phyloP scores from a whole-genome alignment of 495 filamentous ascomycete species.

The Penicillium psychrofluorescens region DNA sequence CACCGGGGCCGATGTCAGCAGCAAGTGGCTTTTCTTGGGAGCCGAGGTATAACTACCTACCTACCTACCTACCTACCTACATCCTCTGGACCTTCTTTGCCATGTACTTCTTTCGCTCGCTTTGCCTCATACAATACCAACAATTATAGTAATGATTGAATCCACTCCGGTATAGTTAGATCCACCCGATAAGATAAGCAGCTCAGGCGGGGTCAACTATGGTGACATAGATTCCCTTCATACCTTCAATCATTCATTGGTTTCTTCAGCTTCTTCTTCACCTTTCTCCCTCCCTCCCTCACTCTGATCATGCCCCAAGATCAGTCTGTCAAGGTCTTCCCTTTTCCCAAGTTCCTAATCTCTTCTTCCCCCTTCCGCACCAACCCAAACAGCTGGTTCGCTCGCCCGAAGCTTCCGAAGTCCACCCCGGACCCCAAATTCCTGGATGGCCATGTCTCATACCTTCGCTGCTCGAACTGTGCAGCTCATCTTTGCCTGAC shows the following conservation, averaged over 20 bases:
- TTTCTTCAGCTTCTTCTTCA: background rate
- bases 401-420: constrained; percentile 7
- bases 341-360: constrained; percentile 45
- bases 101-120: background rate
- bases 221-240: too few relatives aligned
- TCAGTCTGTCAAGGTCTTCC: constrained; percentile 1
- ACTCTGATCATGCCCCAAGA: constrained; percentile 11
- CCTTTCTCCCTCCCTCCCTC: background rate
- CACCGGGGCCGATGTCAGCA: constrained; percentile 47
- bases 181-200: too few relatives aligned
- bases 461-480: constrained; percentile 68
- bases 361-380: constrained; percentile 42
- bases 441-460: constrained; percentile 45
- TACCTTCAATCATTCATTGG: background rate
- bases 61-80: too few relatives aligned
- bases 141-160: too few relatives aligned
- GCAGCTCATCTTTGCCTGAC: constrained; percentile 66
- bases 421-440: constrained; percentile 18
- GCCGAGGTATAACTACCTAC: constrained; percentile 59
- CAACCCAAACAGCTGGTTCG: constrained; percentile 19
- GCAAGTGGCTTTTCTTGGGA: constrained; percentile 75
- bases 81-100: too few relatives aligned
- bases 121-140: background rate
- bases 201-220: too few relatives aligned
- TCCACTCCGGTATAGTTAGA: too few relatives aligned